A percentile compares a stretch with the other conserved stretches of the same genome.
Evolutionary conservation across 2,329 filamentous ascomycete genomes (phyloP).

Genomic region (Knufia fluminis): DNA sequence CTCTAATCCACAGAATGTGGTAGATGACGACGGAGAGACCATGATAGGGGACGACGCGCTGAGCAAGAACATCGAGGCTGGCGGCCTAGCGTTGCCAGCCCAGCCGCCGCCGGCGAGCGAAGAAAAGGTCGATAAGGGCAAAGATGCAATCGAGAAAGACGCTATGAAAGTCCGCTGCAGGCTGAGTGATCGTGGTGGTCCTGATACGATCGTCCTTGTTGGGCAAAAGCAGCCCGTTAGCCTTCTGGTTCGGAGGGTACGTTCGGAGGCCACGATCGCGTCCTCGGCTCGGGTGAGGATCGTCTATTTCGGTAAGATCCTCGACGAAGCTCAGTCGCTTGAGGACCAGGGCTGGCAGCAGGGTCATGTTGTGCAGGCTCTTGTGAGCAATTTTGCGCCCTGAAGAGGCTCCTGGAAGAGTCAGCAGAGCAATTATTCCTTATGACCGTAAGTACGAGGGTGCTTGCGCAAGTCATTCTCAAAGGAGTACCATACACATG

Average conservation of each 20-base stretch:
- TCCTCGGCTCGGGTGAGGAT: conserved; percentile 55
- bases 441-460: too few species aligned
- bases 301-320: conserved; percentile 70
- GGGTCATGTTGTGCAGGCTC: conserved; percentile 66
- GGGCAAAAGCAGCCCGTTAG: conserved; percentile 55
- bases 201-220: conserved; percentile 53
- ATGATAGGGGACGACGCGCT: conserved; percentile 25
- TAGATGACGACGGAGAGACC: conserved; percentile 30
- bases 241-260: conserved; percentile 53
- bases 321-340: conserved; percentile 59
- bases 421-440: too few species aligned
- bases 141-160: conserved; percentile 45
- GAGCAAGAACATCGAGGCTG: conserved; percentile 16
- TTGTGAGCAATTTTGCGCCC: conserved; percentile 40
- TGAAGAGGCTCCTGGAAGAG: too few species aligned
- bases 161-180: conserved; percentile 51
- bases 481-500: too few species aligned
- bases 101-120: conserved; percentile 12
- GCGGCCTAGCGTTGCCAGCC: conserved; percentile 4
- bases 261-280: conserved; percentile 45
- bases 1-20: conserved; percentile 54
- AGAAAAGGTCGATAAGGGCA: conserved; percentile 48
- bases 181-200: conserved; percentile 54
- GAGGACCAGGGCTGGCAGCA: conserved; percentile 64
- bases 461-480: too few species aligned